Evolutionary conservation across 768 basidiomycete species (phyloP).

Genomic region (Paxillus ammoniavirescens): DNA sequence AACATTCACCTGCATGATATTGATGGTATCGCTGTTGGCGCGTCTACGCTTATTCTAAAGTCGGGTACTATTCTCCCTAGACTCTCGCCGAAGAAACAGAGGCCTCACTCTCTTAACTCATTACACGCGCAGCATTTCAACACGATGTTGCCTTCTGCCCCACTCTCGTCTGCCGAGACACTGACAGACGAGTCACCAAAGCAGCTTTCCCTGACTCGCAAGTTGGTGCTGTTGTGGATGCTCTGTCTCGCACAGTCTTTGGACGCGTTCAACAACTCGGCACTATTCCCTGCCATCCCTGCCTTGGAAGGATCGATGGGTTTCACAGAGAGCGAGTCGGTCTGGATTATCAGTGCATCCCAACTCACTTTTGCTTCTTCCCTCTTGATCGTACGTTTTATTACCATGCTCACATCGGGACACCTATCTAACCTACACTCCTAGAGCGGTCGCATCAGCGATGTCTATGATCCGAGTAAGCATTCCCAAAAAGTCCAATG

Average conservation of each 20-base stretch:
- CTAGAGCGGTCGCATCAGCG: conserved; percentile 27
- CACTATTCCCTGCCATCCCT: conserved; percentile 35
- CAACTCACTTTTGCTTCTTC: conserved; percentile 49
- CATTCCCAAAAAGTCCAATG: not conserved
- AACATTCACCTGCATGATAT: too few relatives aligned
- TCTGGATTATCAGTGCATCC: conserved; percentile 45
- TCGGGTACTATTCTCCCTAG: not conserved
- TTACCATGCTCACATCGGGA: not conserved
- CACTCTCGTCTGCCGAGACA: not conserved
- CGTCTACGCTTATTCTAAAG: too few relatives aligned
- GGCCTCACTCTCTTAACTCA: not conserved
- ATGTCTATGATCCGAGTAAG: conserved; percentile 33
- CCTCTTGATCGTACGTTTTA: conserved; percentile 20
- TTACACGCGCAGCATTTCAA: not conserved
- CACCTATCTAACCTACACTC: conserved; percentile 8
- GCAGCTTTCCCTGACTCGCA: conserved; percentile 17
- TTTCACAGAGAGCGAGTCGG: conserved; percentile 28
- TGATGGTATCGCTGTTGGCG: too few relatives aligned
- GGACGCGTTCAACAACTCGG: conserved; percentile 39
- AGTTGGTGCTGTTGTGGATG: conserved; percentile 27
- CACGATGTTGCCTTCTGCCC: conserved; percentile 7
- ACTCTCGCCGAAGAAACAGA: not conserved
- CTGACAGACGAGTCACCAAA: conserved; percentile 1
- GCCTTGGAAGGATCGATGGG: conserved; percentile 28
- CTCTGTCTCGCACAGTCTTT: conserved; percentile 39